Percentiles rank a stretch among this genome's conserved stretches.
These are phyloP conservation scores for Alternaria ventricosa DNA, from an alignment of 2,329 filamentous ascomycete genomes.

Conservation along the genomic window DNA sequence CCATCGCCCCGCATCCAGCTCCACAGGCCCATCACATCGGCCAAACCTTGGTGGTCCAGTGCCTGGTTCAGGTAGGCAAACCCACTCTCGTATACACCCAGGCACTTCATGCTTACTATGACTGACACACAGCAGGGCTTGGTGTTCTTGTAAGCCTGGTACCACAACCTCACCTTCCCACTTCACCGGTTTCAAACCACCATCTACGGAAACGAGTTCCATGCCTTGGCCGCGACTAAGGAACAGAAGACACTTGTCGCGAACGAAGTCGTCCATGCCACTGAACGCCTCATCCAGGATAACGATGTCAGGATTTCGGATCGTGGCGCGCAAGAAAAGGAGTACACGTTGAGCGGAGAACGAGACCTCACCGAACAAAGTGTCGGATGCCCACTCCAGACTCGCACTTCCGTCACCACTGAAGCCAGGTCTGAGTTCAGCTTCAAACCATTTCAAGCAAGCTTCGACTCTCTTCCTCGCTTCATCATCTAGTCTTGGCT, in stretches of 20 bases:
- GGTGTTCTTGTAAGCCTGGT: conserved; percentile 68
- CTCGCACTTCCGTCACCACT: conserved; percentile 9
- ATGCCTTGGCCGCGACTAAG: conserved; percentile 61
- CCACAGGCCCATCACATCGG: conserved; percentile 66
- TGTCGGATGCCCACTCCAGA: conserved; percentile 69
- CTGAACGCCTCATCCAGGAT: conserved; percentile 61
- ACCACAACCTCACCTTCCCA: conserved; percentile 62
- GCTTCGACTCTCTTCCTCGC: conserved; percentile 69
- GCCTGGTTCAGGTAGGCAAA: conserved; percentile 81
- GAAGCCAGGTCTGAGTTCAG: conserved; percentile 70
- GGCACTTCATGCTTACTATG: conserved; percentile 92
- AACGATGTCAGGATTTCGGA: conserved; percentile 55
- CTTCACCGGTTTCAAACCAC: conserved; percentile 43
- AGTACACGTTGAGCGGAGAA: conserved; percentile 85
- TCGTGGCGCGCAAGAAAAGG: conserved; percentile 70
- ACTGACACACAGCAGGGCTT: conserved; percentile 90
- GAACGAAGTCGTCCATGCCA: conserved; percentile 62
- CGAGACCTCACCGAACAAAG: conserved; percentile 74
- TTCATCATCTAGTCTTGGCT: conserved; percentile 67
- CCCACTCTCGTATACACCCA: conserved; percentile 79
- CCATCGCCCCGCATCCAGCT: conserved; percentile 66
- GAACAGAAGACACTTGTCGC: conserved; percentile 88
- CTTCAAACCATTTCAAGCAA: conserved; percentile 76
- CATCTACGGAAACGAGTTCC: conserved; percentile 43
- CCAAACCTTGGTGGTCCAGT: conserved; percentile 71